A percentile compares a stretch with the other conserved stretches of the same genome.
These are phyloP conservation scores for Pistacia atlantica DNA, from an alignment of 345 rosid species.

Conservation along the genomic window DNA sequence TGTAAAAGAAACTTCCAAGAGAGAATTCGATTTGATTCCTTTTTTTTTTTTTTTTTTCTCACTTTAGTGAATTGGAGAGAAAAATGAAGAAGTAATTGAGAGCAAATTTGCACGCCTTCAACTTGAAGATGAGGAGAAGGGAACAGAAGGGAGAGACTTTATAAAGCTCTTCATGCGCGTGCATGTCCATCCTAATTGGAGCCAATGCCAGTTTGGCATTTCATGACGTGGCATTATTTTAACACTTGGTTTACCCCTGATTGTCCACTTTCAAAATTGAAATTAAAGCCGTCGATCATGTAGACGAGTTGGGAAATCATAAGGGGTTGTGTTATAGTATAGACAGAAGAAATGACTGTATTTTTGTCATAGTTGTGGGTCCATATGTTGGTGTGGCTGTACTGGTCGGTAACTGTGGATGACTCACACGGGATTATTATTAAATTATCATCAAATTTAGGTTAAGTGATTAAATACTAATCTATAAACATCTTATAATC, in stretches of 20 bases:
- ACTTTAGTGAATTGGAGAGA: background rate
- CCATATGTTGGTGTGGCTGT: constrained; percentile 15
- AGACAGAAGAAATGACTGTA: background rate
- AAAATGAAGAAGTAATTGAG: constrained; percentile 18
- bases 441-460: background rate
- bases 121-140: constrained; percentile 27
- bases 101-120: constrained; percentile 37
- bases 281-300: constrained; percentile 36
- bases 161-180: constrained; percentile 44
- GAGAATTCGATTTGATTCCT: background rate
- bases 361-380: constrained; percentile 15
- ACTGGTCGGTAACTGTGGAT: background rate
- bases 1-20: constrained; percentile 1
- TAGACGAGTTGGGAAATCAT: background rate
- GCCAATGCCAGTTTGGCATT: constrained; percentile 36
- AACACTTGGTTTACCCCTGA: background rate
- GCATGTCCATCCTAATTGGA: constrained; percentile 32
- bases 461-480: no score
- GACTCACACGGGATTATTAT: constrained; percentile 7
- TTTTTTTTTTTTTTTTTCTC: no score
- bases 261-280: constrained; percentile 21
- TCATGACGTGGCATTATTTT: constrained; percentile 30
- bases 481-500: no score
- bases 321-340: background rate
- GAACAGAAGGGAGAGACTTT: constrained; percentile 31